Evolutionary conservation across 257 asterid species (phyloP), one percentile per base, ranked within the genome.

Genomic region (Penstemon eatonii): DNA sequence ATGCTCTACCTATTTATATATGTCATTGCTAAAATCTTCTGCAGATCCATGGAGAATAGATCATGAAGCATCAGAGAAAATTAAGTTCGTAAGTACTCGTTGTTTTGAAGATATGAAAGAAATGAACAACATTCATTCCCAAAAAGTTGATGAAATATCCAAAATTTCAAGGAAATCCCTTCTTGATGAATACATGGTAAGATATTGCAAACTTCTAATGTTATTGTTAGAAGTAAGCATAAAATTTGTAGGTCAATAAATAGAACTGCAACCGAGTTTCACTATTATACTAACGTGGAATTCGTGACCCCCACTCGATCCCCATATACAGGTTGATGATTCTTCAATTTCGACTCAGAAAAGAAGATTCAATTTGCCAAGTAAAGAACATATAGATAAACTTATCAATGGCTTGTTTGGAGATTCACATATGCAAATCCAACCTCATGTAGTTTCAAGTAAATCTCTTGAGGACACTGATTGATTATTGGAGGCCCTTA

Each of bases 181-280:
- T 59, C 53, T 78, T 39, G 83, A 85, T 64, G 83, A 80, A 59
- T 80, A 78, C 77, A 78, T 73, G 85, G 88, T 82, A 78, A 61
- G 81, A 58, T 5, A 45, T 52, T 4, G 44, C 13, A 40, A 10
- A 6, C 33, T 6, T 10, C 3, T 25, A 9, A 3, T 52, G 13
- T 8, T 41, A 8, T 50, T 25, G 33, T 25, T 25, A 25, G 2
- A 25, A 25, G 33, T 25, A 25, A 25, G 33, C 33, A 25, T 25
- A 25, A 25, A 25, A 25, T 25, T 25, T 25, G 33, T 25, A 25
- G 2, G 33, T 25, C 33, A 25, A 25, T 25, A 25, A 25, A 25
- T 25, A 25, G 43, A 38, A 1, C 8, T 3, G 2, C 10, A 9
- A 8, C 15, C 8, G 42, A 6, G 45, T 57, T 36, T 56, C 41